These are phyloP conservation scores for Phytophthora tubulina DNA, from an alignment of 352 stramenopile species.

Conservation along the genomic window DNA sequence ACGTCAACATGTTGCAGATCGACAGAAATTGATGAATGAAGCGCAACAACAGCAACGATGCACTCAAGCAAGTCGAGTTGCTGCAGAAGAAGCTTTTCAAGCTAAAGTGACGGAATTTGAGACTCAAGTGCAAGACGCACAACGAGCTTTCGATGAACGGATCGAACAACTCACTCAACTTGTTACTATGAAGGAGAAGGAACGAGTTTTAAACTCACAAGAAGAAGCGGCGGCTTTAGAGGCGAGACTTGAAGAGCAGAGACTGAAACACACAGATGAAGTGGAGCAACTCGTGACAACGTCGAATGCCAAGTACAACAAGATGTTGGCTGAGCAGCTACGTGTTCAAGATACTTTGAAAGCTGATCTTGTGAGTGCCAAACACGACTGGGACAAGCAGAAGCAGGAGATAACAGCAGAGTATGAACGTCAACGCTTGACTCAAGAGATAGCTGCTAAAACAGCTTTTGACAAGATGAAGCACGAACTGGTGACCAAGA, in stretches of 20 bases:
- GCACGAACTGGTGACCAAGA: constrained; percentile 66
- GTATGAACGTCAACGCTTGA: constrained; percentile 31
- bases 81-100: constrained; percentile 51
- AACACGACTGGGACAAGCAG: constrained; percentile 38
- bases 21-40: constrained; percentile 26
- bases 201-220: constrained; percentile 37
- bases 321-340: constrained; percentile 80
- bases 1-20: constrained; percentile 30
- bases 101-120: constrained; percentile 55
- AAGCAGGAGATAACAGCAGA: constrained; percentile 24
- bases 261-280: constrained; percentile 62
- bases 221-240: constrained; percentile 25
- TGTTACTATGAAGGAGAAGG: constrained; percentile 27
- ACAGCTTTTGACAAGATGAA: constrained; percentile 57
- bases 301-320: constrained; percentile 77
- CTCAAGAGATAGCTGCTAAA: constrained; percentile 25
- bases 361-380: constrained; percentile 34
- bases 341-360: constrained; percentile 63
- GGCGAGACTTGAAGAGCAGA: constrained; percentile 41
- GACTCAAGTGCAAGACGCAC: constrained; percentile 44
- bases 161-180: constrained; percentile 49
- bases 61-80: constrained; percentile 38
- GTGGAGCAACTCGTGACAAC: constrained; percentile 71
- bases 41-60: constrained; percentile 40
- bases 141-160: constrained; percentile 54